Evolutionary conservation across 139 green algal genomes (phyloP), one percentile per base, ranked within the genome.

Genomic region (Tetradesmus lagerheimii): DNA sequence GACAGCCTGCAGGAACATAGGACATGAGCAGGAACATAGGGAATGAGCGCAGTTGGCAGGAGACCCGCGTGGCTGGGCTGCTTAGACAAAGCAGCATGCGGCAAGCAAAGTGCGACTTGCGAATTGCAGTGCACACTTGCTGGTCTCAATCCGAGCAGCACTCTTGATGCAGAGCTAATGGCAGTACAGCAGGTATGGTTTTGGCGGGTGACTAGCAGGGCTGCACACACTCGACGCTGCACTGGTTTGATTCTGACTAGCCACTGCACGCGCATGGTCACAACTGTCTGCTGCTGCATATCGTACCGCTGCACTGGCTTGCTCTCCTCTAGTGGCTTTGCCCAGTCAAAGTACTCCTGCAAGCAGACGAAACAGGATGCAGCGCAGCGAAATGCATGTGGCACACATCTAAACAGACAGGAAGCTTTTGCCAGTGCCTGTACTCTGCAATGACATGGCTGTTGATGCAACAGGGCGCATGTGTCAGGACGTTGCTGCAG

Each of bases 301-400:
- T 23, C 57, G 27, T 35, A 91, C 87, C 87, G 62, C 78, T 91
- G 78, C 57, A 91, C 87, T 34, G 87, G 87, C 87, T 75, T 57
- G 78, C 87, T 91, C 43, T 91, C 91, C n/a, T 95, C 95, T 1
- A 95, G 35, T 0, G 94, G 90, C 81, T 90, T 82, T 1, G 91
- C 92, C 82, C 89, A 91, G 0, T 87, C 90, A 83, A 94, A 95
- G 83, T 94, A 93, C 50, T 95, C 93, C 92, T 95, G 84, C 66
- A 71, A 66, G 18, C 47, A 66, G 41, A 38, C 27, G 47, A 29
- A n/a, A 38, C 31, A 77, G 83, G 62, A 74, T 9, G 3, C 9
- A 47, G 9, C 34, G 39, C 16, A 75, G 80, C 43, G 1, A 47
- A 43, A 85, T 15, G 38, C 37, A 41, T 9, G 18, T 9, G 18